These are phyloP conservation scores for Odontarrhena argentea DNA, from an alignment of 345 rosid species.

Conservation along the genomic window DNA sequence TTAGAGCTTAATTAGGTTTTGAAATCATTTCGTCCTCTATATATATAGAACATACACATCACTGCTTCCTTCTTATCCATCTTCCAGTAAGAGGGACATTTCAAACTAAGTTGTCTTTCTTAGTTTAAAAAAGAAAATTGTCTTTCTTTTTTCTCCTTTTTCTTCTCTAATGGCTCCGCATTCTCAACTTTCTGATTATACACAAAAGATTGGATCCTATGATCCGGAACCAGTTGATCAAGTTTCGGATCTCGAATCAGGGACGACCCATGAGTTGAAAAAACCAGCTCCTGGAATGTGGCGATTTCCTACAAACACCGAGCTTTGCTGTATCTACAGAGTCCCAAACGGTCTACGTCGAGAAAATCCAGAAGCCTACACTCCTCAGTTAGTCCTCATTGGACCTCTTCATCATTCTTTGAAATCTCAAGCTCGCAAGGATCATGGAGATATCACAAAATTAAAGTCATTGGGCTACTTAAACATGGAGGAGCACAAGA, in stretches of 20 bases:
- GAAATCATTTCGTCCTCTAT: too few species aligned
- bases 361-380: constrained; percentile 15
- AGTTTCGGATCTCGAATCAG: background rate
- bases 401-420: constrained; percentile 21
- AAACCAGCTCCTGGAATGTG: background rate
- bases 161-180: too few species aligned
- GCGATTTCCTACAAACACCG: background rate
- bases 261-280: background rate
- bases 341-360: background rate
- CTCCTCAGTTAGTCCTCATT: background rate
- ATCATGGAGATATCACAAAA: background rate
- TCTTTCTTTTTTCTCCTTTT: too few species aligned
- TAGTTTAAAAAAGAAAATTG: too few species aligned
- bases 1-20: too few species aligned
- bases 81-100: too few species aligned
- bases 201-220: too few species aligned
- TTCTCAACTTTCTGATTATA: too few species aligned
- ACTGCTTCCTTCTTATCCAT: too few species aligned
- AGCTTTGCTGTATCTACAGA: constrained; percentile 18
- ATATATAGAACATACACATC: too few species aligned
- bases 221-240: background rate
- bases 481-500: constrained; percentile 9
- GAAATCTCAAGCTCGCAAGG: background rate
- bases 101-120: too few species aligned
- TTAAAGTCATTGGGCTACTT: constrained; percentile 3